Percentiles rank a stretch among this genome's conserved stretches.
These are phyloP conservation scores for Exidia glandulosa DNA, from an alignment of 768 basidiomycete species.

Conservation along the genomic window DNA sequence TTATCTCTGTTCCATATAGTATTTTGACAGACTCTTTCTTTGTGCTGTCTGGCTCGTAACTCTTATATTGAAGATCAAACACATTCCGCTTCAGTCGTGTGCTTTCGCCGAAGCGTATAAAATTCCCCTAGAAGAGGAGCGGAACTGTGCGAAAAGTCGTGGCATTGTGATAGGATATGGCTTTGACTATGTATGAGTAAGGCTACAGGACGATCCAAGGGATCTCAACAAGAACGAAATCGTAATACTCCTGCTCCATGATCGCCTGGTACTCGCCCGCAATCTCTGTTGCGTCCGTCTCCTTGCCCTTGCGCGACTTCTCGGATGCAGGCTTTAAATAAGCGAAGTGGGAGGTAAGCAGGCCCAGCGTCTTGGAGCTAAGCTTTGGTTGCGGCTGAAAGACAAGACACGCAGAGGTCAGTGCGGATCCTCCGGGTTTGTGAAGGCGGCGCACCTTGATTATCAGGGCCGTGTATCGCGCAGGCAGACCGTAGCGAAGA, in stretches of 20 bases:
- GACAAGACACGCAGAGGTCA: neutral
- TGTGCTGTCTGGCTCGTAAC: too few relatives aligned
- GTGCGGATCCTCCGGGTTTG: neutral
- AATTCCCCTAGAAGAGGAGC: too few relatives aligned
- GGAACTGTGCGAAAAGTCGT: too few relatives aligned
- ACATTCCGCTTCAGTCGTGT: too few relatives aligned
- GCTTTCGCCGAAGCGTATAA: too few relatives aligned
- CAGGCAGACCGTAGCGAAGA: conserved; percentile 88
- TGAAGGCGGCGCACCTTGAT: conserved; percentile 47
- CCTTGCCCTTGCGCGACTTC: conserved; percentile 25
- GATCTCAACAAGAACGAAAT: conserved; percentile 90
- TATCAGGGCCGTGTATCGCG: conserved; percentile 72
- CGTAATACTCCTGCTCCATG: conserved; percentile 92
- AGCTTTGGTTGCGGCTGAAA: conserved; percentile 76
- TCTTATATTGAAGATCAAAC: too few relatives aligned
- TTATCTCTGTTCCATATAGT: too few relatives aligned
- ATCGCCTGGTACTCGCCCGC: conserved; percentile 85
- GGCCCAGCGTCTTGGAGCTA: conserved; percentile 63
- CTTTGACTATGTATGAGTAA: neutral
- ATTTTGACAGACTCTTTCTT: too few relatives aligned
- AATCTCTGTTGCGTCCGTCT: conserved; percentile 49
- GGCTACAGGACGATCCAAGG: conserved; percentile 70
- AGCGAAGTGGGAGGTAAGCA: conserved; percentile 65
- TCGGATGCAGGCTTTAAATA: conserved; percentile 71
- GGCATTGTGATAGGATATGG: neutral